phyloP scores from a whole-genome alignment of 768 basidiomycete genomes.

The Rhizopogon vesiculosus region DNA sequence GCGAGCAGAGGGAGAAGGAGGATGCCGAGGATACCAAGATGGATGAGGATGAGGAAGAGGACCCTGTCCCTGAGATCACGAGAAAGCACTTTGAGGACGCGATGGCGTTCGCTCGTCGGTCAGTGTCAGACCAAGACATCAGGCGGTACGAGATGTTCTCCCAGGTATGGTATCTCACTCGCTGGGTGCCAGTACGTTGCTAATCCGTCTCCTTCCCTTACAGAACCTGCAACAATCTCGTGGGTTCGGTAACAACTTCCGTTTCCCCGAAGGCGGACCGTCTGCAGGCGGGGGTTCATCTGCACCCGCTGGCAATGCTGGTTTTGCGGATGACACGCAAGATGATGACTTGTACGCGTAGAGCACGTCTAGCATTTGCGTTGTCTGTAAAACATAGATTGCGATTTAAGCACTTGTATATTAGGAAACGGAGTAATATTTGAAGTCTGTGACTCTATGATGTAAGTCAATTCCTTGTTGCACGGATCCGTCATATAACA shows the following conservation, averaged over 20 bases:
- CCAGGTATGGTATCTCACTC: slow-evolving; percentile 47
- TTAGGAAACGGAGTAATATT: slow-evolving; percentile 1
- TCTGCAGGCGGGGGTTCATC: slow-evolving; percentile 30
- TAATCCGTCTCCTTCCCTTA: slow-evolving; percentile 7
- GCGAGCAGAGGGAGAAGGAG: slow-evolving; percentile 80
- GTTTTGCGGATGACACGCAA: slow-evolving; percentile 78
- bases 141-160: slow-evolving; percentile 98
- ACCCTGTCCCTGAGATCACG: slow-evolving; percentile 88
- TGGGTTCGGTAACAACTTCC: slow-evolving; percentile 93
- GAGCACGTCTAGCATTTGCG: neutral
- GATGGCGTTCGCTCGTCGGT: slow-evolving; percentile 95
- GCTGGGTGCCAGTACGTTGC: slow-evolving; percentile 1
- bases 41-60: slow-evolving; percentile 75
- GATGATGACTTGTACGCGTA: slow-evolving; percentile 93
- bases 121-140: slow-evolving; percentile 95
- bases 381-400: neutral
- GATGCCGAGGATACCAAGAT: slow-evolving; percentile 70
- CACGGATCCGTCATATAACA: too few species aligned
- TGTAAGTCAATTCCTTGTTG: neutral
- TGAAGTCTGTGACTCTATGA: neutral
- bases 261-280: slow-evolving; percentile 83
- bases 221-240: slow-evolving; percentile 89
- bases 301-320: slow-evolving; percentile 59
- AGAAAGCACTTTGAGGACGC: slow-evolving; percentile 97
- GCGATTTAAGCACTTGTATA: neutral